phyloP scores from a whole-genome alignment of 2,329 filamentous ascomycete genomes.

The Microascus cirrosus region DNA sequence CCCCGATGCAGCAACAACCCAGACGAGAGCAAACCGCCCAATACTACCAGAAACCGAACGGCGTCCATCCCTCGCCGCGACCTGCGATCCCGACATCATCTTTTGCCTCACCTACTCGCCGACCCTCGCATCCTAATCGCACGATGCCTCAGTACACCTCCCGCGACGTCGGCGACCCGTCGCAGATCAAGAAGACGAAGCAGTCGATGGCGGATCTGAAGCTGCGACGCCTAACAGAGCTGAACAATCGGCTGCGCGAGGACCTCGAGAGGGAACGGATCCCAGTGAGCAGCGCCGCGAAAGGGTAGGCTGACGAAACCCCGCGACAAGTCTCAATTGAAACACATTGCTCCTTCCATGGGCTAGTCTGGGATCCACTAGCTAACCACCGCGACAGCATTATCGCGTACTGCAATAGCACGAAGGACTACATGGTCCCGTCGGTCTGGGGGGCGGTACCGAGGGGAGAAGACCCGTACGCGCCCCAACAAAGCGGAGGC shows the following conservation, averaged over 20 bases:
- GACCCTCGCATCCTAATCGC: slow-evolving; percentile 11
- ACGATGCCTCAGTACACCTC: slow-evolving; percentile 58
- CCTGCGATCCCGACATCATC: neutral
- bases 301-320: slow-evolving; percentile 53
- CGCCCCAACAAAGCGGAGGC: slow-evolving; percentile 81
- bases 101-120: neutral
- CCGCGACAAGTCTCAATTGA: neutral
- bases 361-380: neutral
- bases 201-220: slow-evolving; percentile 99
- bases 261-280: slow-evolving; percentile 93
- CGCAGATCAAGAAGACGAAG: slow-evolving; percentile 80
- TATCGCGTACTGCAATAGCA: slow-evolving; percentile 96
- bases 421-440: slow-evolving; percentile 97
- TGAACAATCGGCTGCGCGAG: slow-evolving; percentile 92
- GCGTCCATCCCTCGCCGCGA: neutral
- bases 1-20: slow-evolving; percentile 3
- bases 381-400: slow-evolving; percentile 46
- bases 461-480: slow-evolving; percentile 95
- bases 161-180: slow-evolving; percentile 55
- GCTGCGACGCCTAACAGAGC: slow-evolving; percentile 86
- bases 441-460: slow-evolving; percentile 93
- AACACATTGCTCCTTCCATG: neutral
- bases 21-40: neutral
- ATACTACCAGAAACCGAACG: neutral
- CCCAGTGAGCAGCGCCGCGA: slow-evolving; percentile 86